These are phyloP conservation scores for Backusella liffmaniae DNA, from an alignment of 192 early-diverging fungal genomes.

Conservation along the genomic window DNA sequence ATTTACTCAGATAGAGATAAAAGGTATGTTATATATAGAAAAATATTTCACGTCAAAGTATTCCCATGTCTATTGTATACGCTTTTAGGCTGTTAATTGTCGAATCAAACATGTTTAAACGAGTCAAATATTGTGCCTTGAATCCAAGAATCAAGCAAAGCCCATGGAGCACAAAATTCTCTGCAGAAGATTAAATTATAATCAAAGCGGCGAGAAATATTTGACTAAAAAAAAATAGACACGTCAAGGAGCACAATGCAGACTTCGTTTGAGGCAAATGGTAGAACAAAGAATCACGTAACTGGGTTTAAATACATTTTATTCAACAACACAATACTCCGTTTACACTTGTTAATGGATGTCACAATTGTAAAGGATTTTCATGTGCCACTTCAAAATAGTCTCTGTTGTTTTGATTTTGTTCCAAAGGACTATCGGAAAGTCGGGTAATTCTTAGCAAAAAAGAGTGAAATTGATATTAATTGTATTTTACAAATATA, in stretches of 20 bases:
- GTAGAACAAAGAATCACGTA: neutral
- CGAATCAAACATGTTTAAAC: neutral
- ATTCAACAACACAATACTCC: neutral
- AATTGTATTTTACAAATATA: neutral
- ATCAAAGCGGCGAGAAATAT: neutral
- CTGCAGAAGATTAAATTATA: neutral
- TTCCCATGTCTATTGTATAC: neutral
- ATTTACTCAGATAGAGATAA: too few relatives aligned
- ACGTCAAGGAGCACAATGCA: slow-evolving; percentile 1
- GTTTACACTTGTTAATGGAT: neutral
- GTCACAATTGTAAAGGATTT: neutral
- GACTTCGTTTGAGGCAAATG: neutral
- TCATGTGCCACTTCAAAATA: neutral
- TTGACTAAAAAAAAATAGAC: neutral
- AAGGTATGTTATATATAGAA: too few relatives aligned
- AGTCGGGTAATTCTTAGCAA: neutral
- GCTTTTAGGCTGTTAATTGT: neutral
- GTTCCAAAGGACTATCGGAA: neutral
- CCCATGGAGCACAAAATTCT: neutral
- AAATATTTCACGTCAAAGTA: neutral
- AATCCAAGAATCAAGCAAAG: neutral
- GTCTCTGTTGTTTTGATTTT: neutral
- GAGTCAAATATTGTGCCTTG: neutral
- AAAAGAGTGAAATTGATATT: neutral
- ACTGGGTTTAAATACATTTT: neutral